These are phyloP conservation scores for Fusarium nematophilum DNA, from an alignment of 2,329 filamentous ascomycete genomes.

Conservation along the genomic window DNA sequence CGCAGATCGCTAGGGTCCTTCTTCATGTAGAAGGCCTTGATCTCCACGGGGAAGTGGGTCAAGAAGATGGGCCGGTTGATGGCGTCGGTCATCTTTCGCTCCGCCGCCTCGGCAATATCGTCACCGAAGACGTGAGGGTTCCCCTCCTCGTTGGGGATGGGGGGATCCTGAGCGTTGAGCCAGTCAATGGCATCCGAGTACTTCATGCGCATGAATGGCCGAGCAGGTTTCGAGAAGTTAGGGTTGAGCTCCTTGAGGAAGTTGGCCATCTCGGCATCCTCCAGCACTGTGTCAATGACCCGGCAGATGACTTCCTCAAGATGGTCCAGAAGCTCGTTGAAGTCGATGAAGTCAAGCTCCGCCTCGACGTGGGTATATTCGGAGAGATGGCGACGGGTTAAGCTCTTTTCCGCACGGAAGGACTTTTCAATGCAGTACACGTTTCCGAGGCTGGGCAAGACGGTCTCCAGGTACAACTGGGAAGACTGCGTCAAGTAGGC, in stretches of 20 bases:
- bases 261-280: constrained; percentile 76
- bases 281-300: constrained; percentile 82
- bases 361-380: constrained; percentile 98
- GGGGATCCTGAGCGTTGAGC: constrained; percentile 78
- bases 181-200: constrained; percentile 95
- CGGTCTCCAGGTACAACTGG: constrained; percentile 97
- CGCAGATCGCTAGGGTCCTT: constrained; percentile 81
- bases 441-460: constrained; percentile 88
- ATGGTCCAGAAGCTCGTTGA: constrained; percentile 87
- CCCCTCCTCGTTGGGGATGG: constrained; percentile 93
- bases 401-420: constrained; percentile 96
- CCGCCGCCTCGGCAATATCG: constrained; percentile 97
- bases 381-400: constrained; percentile 92
- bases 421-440: constrained; percentile 99
- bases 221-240: constrained; percentile 81
- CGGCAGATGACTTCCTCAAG: constrained; percentile 88
- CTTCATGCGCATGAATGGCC: constrained; percentile 94
- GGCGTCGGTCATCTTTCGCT: constrained; percentile 95
- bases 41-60: constrained; percentile 95
- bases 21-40: constrained; percentile 99
- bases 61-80: constrained; percentile 97
- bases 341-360: constrained; percentile 95
- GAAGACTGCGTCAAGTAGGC: constrained; percentile 97
- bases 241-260: constrained; percentile 92
- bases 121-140: constrained; percentile 92